A percentile compares a stretch with the other conserved stretches of the same genome.
phyloP scores from a whole-genome alignment of 176 grass and related monocot species.

The Triticum aestivum region IWGSC_CS_RefSeq_v2.1 NC_057810.1:503692087-503692586 shows the following conservation, averaged over 20 bases:
- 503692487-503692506: neutral
- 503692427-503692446: conserved; percentile 51
- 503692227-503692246: conserved; percentile 15
- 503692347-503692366: conserved; percentile 13
- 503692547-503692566: neutral
- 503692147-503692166: conserved; percentile 34
- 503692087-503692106: conserved; percentile 1
- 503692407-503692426: conserved; percentile 58
- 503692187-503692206: conserved; percentile 26
- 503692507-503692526: neutral
- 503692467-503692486: conserved; percentile 11
- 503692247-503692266: neutral
- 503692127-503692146: neutral
- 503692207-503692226: conserved; percentile 34
- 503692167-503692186: conserved; percentile 16
- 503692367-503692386: conserved; percentile 39
- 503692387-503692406: conserved; percentile 43
- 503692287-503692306: conserved; percentile 5
- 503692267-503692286: neutral
- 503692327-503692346: neutral
- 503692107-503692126: neutral
- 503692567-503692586: neutral
- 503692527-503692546: conserved; percentile 17
- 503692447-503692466: conserved; percentile 41
- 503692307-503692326: neutral